Evolutionary conservation across 2,329 filamentous ascomycete genomes (phyloP), one percentile per base, ranked within the genome.

Genomic region (Penicillium crustosum): DNA sequence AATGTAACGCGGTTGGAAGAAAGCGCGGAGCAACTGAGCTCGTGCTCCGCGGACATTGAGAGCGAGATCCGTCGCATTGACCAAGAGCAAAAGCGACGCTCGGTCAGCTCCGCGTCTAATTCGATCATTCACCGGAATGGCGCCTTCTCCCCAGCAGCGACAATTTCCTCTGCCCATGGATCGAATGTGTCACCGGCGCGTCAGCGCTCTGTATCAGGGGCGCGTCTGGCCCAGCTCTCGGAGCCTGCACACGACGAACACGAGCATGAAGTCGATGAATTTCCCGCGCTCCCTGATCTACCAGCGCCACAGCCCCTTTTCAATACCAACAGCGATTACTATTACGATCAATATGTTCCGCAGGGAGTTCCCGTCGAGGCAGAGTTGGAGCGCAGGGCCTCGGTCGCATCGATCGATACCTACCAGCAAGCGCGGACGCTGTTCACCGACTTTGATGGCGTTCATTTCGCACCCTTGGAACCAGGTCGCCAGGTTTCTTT

Each of bases 361-460:
- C 55, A 58, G 41, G 31, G 38, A n/a, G 38, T 25, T n/a, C 38
- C 38, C 27, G 42, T 49, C 2, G 61, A 61, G 25, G 10, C 39
- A 13, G 63, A 66, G 29, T 49, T 67, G 15, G 70, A 73, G 45
- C 69, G 77, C 17, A 75, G 76, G 15, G 57, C 66, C 2, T 74
- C 75, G 17, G 73, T 76, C 29, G 76, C 73, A 5, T 81, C 79
- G 6, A 72, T 66, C 25, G 79, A 81, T 63, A 81, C 79, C 29
- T 78, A 76, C 58, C 77, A 74, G 44, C 78, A 81, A 63, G 75
- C 76, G 9, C 70, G 66, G 27, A 67, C 69, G 25, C 61, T 80
- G 17, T 82, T 82, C 64, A 74, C 69, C 7, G 79, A 81, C 61
- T 82, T 82, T 53, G 79, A 81, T 67, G 79, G 79, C 41, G 79